phyloP scores from a whole-genome alignment of 345 rosid species.

The Aethionema arabicum region DNA sequence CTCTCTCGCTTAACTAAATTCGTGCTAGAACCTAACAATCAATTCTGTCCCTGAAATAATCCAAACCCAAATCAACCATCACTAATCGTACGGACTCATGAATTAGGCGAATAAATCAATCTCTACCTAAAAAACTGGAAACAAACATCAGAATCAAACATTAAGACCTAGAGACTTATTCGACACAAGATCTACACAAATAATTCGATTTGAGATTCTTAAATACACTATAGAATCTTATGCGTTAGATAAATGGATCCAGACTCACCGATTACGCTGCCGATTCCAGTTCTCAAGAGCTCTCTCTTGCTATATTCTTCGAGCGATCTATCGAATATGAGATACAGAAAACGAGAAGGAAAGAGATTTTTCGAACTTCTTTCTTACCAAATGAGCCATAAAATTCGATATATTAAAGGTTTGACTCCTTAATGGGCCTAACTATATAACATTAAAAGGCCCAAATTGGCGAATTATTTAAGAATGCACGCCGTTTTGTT shows the following conservation, averaged over 20 bases:
- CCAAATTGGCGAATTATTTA: not conserved
- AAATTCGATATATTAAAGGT: not conserved
- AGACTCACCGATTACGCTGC: slow-evolving; percentile 26
- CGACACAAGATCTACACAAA: slow-evolving; percentile 2
- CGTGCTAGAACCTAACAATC: too few species aligned
- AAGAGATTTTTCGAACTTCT: not conserved
- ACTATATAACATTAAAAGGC: not conserved
- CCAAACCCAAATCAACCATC: too few species aligned
- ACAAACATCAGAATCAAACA: slow-evolving; percentile 7
- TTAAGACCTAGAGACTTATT: slow-evolving; percentile 11
- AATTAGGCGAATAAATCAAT: not conserved
- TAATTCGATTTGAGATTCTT: not conserved
- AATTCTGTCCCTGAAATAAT: too few species aligned
- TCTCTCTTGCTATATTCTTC: too few species aligned
- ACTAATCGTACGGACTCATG: too few species aligned
- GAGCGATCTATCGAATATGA: slow-evolving; percentile 11
- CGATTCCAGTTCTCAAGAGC: not conserved
- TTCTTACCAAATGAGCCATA: not conserved
- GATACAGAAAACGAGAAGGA: not conserved
- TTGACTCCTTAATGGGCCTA: slow-evolving; percentile 2
- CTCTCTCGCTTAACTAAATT: too few species aligned
- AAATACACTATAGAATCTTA: not conserved
- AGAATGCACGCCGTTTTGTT: not conserved
- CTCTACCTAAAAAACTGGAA: not conserved
- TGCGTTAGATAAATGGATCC: slow-evolving; percentile 1